These are phyloP conservation scores for Zasmidium cellare DNA, from an alignment of 2,329 filamentous ascomycete genomes.

Conservation along the genomic window DNA sequence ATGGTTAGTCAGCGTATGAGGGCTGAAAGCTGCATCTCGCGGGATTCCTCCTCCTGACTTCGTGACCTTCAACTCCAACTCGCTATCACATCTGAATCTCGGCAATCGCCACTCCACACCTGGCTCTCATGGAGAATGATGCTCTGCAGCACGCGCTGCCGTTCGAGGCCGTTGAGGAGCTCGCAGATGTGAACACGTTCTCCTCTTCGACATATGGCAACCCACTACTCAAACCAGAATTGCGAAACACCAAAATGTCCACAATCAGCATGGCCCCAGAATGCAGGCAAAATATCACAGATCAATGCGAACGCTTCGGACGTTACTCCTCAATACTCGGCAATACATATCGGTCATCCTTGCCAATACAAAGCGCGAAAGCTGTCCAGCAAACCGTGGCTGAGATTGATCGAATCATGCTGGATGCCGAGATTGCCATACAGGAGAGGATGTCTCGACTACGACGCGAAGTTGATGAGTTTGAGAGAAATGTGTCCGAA, in stretches of 20 bases:
- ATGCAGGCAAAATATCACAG: neutral
- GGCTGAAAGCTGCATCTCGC: too few species aligned
- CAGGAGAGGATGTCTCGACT: neutral
- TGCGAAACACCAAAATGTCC: neutral
- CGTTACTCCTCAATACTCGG: neutral
- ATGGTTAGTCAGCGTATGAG: too few species aligned
- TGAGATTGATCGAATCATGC: neutral
- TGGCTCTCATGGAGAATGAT: too few species aligned
- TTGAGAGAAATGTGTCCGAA: neutral
- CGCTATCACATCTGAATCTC: too few species aligned
- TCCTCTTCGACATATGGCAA: neutral
- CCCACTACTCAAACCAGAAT: neutral
- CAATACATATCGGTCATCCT: neutral
- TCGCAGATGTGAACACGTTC: neutral
- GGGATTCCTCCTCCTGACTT: too few species aligned
- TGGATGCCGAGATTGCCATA: neutral
- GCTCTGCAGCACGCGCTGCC: too few species aligned
- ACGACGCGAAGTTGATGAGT: neutral
- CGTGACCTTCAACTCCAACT: too few species aligned
- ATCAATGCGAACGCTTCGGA: neutral
- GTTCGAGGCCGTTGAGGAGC: too few species aligned
- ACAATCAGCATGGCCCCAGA: neutral
- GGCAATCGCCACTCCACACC: too few species aligned
- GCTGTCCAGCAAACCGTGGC: neutral
- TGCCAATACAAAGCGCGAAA: neutral